Evolutionary conservation across 345 rosid genomes (phyloP), one percentile per base, ranked within the genome.

Genomic region (Melaleuca quinquenervia): DNA sequence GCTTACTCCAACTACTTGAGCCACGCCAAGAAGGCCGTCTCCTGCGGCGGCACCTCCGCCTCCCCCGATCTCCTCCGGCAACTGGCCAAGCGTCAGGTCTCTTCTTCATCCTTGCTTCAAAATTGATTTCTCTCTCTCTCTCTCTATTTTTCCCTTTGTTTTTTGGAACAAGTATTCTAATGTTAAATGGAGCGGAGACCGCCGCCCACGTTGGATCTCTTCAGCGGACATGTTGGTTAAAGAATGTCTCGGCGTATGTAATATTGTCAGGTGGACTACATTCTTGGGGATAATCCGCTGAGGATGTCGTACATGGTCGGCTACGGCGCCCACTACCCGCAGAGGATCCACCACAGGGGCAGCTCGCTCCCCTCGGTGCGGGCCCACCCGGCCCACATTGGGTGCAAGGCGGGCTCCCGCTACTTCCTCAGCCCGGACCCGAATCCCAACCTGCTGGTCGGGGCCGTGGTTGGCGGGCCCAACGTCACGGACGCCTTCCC

Each of bases 271-370:
- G 99, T 97, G 89, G 98, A 98, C 93, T 98, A 98, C 85, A 94
- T 98, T 56, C 91, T 98, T 5, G 99, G 99, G 50, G 98, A 96
- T 80, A 98, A 98, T 82, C 99, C 99, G 6, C 56, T 93, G 86
- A 85, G 93, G 85, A 92, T 95, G 91, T 98, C 99, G 16, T 98
- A 96, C 94, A 98, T 98, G 98, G 99, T 98, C 44, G 99, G 97
- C 0, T 98, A 95, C 75, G 99, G 99, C 21, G 86, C 88, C n/a
- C 92, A 80, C 60, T 98, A 90, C 86, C 99, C 99, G 6, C 95
- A 87, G 80, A 91, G 98, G 94, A 94, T 98, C 86, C 99, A 98
- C 86, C 99, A 98, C 90, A 87, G 99, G 88, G 99, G 90, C 3
- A 94, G 98, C 84, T 98, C 99, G 0, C 85, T 94, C 27, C 99